These are phyloP conservation scores for Starmerella bombicola DNA, from an alignment of 805 yeast genomes.

Conservation along the genomic window DNA sequence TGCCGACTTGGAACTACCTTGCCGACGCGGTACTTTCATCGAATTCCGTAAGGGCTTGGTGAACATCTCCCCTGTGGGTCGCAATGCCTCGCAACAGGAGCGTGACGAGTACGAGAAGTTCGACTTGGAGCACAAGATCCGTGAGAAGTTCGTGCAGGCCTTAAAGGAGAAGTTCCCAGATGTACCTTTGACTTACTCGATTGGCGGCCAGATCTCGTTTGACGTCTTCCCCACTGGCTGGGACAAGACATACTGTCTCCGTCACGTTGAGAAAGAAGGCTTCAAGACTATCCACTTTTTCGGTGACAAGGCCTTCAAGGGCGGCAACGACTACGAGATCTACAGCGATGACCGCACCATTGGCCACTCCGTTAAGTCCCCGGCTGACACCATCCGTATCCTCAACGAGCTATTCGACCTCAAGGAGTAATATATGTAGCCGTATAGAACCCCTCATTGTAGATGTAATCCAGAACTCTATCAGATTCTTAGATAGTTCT, in stretches of 20 bases:
- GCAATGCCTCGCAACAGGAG: constrained; percentile 91
- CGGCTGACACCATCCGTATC: constrained; percentile 77
- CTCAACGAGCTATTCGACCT: constrained; percentile 61
- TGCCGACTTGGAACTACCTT: constrained; percentile 76
- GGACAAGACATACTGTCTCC: constrained; percentile 98
- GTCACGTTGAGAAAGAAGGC: constrained; percentile 76
- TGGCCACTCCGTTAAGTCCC: constrained; percentile 86
- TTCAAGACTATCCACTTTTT: constrained; percentile 89
- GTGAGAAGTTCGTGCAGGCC: constrained; percentile 76
- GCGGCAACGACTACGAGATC: constrained; percentile 98
- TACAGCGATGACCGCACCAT: constrained; percentile 83
- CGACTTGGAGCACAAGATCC: constrained; percentile 68
- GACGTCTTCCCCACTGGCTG: constrained; percentile 99
- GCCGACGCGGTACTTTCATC: constrained; percentile 96
- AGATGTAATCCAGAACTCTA: too few relatives aligned
- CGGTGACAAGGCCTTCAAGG: constrained; percentile 92
- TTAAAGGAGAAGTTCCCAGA: constrained; percentile 74
- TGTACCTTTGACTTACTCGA: constrained; percentile 81
- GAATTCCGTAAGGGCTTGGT: constrained; percentile 99
- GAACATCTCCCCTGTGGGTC: constrained; percentile 95
- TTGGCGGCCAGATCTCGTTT: constrained; percentile 98
- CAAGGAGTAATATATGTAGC: constrained; percentile 1
- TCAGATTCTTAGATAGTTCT: too few relatives aligned
- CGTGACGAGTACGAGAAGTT: constrained; percentile 82
- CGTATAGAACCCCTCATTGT: too few relatives aligned